Evolutionary conservation across 1,284 basidiomycete genomes (phyloP), one percentile per base, ranked within the genome.

Genomic region (Sphagnurus paluster): DNA sequence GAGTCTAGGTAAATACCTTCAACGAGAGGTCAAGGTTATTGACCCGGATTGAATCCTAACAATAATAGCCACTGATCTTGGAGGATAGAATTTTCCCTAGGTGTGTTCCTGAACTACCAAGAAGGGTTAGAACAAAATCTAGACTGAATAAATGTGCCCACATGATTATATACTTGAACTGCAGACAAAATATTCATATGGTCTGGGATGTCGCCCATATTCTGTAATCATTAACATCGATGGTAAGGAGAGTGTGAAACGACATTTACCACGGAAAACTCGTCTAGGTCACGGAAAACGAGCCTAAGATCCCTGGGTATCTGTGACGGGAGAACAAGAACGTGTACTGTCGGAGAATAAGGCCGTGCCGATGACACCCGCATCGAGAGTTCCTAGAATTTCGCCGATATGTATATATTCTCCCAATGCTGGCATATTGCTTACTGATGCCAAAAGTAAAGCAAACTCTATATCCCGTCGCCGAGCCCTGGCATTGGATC

Each of bases 121-220:
- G 30, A n/a, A 33, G 6, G 39, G 24, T 41, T 21, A 32, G 33
- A 26, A 14, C 8, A 17, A 16, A 10, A 19, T 8, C 33, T 20
- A 44, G 19, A n/a, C 20, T n/a, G 34, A 8, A 33, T 29, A 25
- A 42, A 37, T 25, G 42, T 30, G 52, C 48, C 9, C 38, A 52
- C 86, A 59, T 87, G 83, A 44, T 68, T 65, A 13, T 71, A 58
- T 14, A 84, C 84, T 39, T 85, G 79, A 7, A 61, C 46, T 10
- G 68, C 67, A 11, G 82, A 72, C n/a, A 90, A 58, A 17, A 90
- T 64, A 59, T 90, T 88, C 85, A 90, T 90, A 55, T 90, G 85
- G 53, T 87, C 80, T 9, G 85, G 84, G 34, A 78, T 65, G 25
- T 74, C 63, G 13, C 73, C 73, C 20, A 67, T 69, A 46, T 87